Percentiles rank a stretch among this genome's conserved stretches.
Conservation (phyloP, 108 stramenopile species). For the Bacterosira constricta region DNA sequence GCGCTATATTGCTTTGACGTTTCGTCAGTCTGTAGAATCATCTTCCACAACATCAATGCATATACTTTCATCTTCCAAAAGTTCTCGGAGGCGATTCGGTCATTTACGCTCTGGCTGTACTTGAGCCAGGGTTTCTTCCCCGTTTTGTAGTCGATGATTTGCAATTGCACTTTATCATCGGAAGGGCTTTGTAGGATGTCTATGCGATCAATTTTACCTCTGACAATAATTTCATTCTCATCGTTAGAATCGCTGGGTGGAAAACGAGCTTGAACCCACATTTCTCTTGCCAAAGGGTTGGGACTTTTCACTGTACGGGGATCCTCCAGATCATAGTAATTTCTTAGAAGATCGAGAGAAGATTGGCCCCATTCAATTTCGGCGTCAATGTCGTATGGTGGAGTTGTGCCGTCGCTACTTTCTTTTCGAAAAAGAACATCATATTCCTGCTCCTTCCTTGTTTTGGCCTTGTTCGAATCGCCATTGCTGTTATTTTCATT, state of each 20-base stretch:
- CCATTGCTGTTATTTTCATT: background rate
- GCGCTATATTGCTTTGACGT: conserved; percentile 1
- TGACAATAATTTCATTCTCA: conserved; percentile 49
- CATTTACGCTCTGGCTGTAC: conserved; percentile 73
- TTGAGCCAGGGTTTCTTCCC: conserved; percentile 89
- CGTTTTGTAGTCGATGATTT: conserved; percentile 89
- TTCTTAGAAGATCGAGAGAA: conserved; percentile 68
- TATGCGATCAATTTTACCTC: conserved; percentile 89
- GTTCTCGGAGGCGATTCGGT: conserved; percentile 69
- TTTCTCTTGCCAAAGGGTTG: conserved; percentile 74
- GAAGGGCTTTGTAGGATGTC: conserved; percentile 58
- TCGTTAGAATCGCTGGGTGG: conserved; percentile 3
- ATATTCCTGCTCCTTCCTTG: conserved; percentile 53
- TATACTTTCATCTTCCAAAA: conserved; percentile 91
- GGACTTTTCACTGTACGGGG: conserved; percentile 51
- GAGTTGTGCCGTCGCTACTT: conserved; percentile 9
- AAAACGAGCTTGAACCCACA: conserved; percentile 72
- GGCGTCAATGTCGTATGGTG: conserved; percentile 48
- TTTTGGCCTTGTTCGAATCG: background rate
- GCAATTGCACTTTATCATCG: conserved; percentile 43
- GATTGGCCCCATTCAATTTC: conserved; percentile 83
- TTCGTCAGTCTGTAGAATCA: conserved; percentile 35
- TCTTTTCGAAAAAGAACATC: conserved; percentile 58
- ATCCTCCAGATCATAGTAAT: conserved; percentile 81
- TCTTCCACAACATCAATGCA: conserved; percentile 75